A percentile compares a stretch with the other conserved stretches of the same genome.
phyloP scores from a whole-genome alignment of 331 rosid species.

The Arachis monticola region DNA sequence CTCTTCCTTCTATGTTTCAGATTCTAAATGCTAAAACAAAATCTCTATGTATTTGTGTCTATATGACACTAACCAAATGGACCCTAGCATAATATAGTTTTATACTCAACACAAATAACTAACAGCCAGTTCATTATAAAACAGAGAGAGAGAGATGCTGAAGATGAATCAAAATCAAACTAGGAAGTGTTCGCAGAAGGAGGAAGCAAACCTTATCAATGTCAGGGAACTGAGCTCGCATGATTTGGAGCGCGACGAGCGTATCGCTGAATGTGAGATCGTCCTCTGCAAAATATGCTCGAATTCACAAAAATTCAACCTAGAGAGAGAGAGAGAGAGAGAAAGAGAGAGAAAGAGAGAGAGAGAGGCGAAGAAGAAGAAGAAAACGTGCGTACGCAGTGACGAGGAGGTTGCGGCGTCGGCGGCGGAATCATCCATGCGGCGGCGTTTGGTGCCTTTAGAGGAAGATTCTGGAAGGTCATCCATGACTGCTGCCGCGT shows the following conservation, averaged over 20 bases:
- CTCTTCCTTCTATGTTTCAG: too few relatives aligned
- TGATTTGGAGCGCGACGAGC: constrained; percentile 81
- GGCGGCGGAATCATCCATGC: constrained; percentile 43
- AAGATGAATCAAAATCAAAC: constrained; percentile 4
- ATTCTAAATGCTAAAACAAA: too few relatives aligned
- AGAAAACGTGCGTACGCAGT: constrained; percentile 46
- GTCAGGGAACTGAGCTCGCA: constrained; percentile 93
- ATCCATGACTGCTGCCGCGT: constrained; percentile 45
- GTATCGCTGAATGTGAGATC: constrained; percentile 77
- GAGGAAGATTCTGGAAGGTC: constrained; percentile 56
- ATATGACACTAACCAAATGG: too few relatives aligned
- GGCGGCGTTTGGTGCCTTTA: constrained; percentile 69
- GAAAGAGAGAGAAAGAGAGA: not conserved
- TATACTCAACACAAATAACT: not conserved
- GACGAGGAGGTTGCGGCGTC: constrained; percentile 48
- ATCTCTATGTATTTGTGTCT: too few relatives aligned
- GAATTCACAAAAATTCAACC: not conserved
- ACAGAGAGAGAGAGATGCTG: not conserved
- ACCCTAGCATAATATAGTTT: too few relatives aligned
- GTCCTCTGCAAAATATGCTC: constrained; percentile 58
- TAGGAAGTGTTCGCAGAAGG: not conserved
- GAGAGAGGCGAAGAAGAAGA: not conserved
- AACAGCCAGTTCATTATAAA: not conserved
- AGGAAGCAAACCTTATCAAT: constrained; percentile 53
- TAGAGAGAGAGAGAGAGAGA: not conserved